Conservation (phyloP, 2,329 filamentous ascomycete genomes). For the Trichophyton verrucosum region DNA sequence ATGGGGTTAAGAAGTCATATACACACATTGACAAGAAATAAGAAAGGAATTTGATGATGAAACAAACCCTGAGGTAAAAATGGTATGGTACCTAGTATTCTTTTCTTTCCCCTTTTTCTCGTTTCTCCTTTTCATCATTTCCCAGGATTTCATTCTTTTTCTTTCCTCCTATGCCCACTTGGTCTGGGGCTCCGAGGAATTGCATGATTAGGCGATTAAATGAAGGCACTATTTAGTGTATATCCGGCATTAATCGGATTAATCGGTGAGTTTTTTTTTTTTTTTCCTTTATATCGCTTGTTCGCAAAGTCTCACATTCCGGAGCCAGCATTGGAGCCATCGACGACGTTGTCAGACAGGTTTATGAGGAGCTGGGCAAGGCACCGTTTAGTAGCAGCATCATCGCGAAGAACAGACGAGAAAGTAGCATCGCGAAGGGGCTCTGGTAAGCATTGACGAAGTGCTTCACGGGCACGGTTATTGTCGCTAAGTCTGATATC, state of each 20-base stretch:
- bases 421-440: conserved; percentile 98
- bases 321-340: conserved; percentile 29
- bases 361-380: conserved; percentile 96
- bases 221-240: conserved; percentile 9
- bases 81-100: not conserved
- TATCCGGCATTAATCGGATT: conserved; percentile 8
- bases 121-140: conserved; percentile 11
- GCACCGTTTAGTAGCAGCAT: conserved; percentile 94
- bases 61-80: not conserved
- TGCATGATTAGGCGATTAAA: not conserved
- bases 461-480: conserved; percentile 82
- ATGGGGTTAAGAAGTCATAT: not conserved
- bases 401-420: conserved; percentile 87
- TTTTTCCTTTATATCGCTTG: not conserved
- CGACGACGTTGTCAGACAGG: conserved; percentile 73
- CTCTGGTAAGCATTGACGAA: conserved; percentile 91
- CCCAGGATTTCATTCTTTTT: not conserved
- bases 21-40: not conserved
- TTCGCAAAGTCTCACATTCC: conserved; percentile 24
- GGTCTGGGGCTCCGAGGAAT: not conserved
- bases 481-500: conserved; percentile 76
- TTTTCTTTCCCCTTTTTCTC: not conserved
- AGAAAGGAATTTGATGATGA: not conserved
- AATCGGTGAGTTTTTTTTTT: no score
- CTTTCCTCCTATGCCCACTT: conserved; percentile 15